Evolutionary conservation across 1,139 yeast species (phyloP), one percentile per base, ranked within the genome.

Genomic region (Petasospora rhodanensis): DNA sequence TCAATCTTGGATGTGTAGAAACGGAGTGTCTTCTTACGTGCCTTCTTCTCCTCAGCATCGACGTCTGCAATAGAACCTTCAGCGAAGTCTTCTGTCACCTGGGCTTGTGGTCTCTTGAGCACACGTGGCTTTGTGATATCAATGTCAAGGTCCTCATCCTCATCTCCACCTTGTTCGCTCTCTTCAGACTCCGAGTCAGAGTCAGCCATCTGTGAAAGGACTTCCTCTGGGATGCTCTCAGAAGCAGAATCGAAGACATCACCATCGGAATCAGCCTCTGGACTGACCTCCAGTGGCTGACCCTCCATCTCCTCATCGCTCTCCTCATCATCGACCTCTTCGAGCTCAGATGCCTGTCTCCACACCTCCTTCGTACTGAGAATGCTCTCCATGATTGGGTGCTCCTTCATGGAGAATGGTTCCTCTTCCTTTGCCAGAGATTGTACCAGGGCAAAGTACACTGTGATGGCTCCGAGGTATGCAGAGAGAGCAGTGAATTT

Each of bases 1-100:
- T 87, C 96, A 59, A 91, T 89, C 62, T 89, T 91, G 41, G 97
- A 84, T 2, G 98, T 91, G 69, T 91, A 91, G 77, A 91, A 93
- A 48, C 97, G 79, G 50, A 91, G 74, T 1, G 95, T 75, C 58
- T 77, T 79, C 66, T 83, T 85, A 52, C 95, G 79, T 26, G 79
- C 76, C 37, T 71, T 73, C 58, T 91, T 87, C 34, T 89, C 98
- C 55, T 86, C 95, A 42, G 74, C 70, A 56, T 91, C 97, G 31
- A 86, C 79, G 21, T 80, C 91, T 32, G 81, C 85, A 26, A 75
- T 64, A 13, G 72, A 72, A 24, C 76, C 65, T 55, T 84, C 95
- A 11, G 74, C 66, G 51, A 66, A 79, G 55, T 84, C 51, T 16
- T 51, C 50, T 7, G 38, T 32, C 7, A 24, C 34, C 37, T 43